Percentiles rank a stretch among this genome's conserved stretches.
phyloP scores from a whole-genome alignment of 2,329 filamentous ascomycete species.

The Exophiala dermatitidis region DNA sequence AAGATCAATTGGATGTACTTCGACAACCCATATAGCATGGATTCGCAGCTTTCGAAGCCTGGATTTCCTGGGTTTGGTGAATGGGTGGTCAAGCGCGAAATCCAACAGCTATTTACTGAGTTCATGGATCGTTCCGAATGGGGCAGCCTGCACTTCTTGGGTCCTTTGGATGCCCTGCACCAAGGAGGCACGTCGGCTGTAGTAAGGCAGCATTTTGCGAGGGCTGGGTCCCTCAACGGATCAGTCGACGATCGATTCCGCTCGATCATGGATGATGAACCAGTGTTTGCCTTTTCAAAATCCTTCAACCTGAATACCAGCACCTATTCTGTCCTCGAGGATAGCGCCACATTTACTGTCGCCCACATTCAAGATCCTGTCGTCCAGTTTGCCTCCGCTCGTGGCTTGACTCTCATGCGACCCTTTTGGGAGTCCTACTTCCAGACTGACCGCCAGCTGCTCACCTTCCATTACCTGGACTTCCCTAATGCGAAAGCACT shows the following conservation, averaged over 20 bases:
- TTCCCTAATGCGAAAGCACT: slow-evolving; percentile 57
- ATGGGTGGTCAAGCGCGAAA: slow-evolving; percentile 39
- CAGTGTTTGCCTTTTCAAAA: slow-evolving; percentile 72
- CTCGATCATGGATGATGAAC: slow-evolving; percentile 67
- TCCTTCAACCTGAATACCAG: slow-evolving; percentile 49
- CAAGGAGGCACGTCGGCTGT: slow-evolving; percentile 62
- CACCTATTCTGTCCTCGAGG: slow-evolving; percentile 25
- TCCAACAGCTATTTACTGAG: slow-evolving; percentile 65
- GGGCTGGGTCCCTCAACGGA: slow-evolving; percentile 59
- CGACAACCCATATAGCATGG: too few species aligned
- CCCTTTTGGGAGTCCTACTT: slow-evolving; percentile 77
- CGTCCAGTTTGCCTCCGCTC: slow-evolving; percentile 68
- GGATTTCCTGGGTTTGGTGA: slow-evolving; percentile 35
- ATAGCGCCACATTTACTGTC: slow-evolving; percentile 63
- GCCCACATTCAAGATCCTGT: slow-evolving; percentile 71
- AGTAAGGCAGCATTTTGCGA: slow-evolving; percentile 63
- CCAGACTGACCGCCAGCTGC: slow-evolving; percentile 52
- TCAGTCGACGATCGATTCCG: slow-evolving; percentile 60
- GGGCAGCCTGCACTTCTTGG: slow-evolving; percentile 73
- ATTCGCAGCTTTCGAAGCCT: slow-evolving; percentile 23
- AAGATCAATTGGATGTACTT: slow-evolving; percentile 58
- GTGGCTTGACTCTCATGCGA: slow-evolving; percentile 69
- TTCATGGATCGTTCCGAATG: slow-evolving; percentile 69
- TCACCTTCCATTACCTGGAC: slow-evolving; percentile 70
- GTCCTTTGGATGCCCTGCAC: slow-evolving; percentile 58